A percentile compares a stretch with the other conserved stretches of the same genome.
Evolutionary conservation across 768 basidiomycete genomes (phyloP).

Genomic region (Neoboletus brunneissimus): DNA sequence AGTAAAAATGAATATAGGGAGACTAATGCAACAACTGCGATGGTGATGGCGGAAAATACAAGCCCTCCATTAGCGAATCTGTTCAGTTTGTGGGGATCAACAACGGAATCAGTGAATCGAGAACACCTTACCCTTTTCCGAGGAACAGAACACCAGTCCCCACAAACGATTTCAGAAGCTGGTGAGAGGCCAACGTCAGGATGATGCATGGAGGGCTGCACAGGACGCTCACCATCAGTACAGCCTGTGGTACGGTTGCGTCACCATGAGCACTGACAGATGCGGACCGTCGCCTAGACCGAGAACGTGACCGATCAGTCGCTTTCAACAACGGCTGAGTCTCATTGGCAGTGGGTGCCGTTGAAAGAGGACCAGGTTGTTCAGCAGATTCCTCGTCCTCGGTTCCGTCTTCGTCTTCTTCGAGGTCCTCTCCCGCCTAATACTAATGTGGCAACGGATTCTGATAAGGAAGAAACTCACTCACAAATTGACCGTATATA

Average conservation of each 20-base stretch:
- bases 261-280: slow-evolving; percentile 73
- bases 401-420: slow-evolving; percentile 75
- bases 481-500: slow-evolving; percentile 93
- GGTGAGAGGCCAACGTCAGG: not conserved
- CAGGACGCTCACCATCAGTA: slow-evolving; percentile 71
- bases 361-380: slow-evolving; percentile 18
- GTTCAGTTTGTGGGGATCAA: slow-evolving; percentile 5
- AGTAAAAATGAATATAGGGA: slow-evolving; percentile 94
- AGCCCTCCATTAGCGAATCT: slow-evolving; percentile 97
- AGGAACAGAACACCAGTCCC: slow-evolving; percentile 96
- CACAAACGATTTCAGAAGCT: slow-evolving; percentile 92
- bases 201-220: slow-evolving; percentile 1
- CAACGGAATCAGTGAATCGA: not conserved
- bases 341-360: slow-evolving; percentile 36
- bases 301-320: slow-evolving; percentile 42
- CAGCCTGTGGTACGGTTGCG: slow-evolving; percentile 87
- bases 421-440: slow-evolving; percentile 88
- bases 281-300: slow-evolving; percentile 50
- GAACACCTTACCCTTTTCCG: slow-evolving; percentile 70
- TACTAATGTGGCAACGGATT: slow-evolving; percentile 2
- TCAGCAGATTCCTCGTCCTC: slow-evolving; percentile 53
- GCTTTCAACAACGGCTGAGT: slow-evolving; percentile 53
- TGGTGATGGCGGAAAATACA: slow-evolving; percentile 77
- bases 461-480: slow-evolving; percentile 30
- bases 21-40: slow-evolving; percentile 78